Evolutionary conservation across 164 flowering plant species (phyloP), one percentile per base, ranked within the genome.

Genomic region (Amborella trichopoda): DNA sequence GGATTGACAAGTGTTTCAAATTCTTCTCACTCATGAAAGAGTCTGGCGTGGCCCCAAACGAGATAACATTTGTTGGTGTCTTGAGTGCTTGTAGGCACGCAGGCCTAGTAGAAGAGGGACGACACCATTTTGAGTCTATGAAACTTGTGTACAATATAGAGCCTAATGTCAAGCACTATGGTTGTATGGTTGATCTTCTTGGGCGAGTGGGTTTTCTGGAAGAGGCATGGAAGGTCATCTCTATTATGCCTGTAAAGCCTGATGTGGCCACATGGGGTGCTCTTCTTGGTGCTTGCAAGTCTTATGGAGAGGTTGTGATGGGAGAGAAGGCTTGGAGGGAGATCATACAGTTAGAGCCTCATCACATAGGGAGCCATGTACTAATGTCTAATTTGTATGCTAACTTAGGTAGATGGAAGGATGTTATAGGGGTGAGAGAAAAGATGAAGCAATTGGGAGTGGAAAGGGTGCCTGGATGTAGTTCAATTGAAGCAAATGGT

Each of bases 101-200:
- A 54, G 77, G 77, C 19, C 45, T 72, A 28, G 72, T 72, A 2
- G 54, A 59, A 3, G 63, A 72, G 23, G 77, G 74, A 5, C 55
- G 66, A 4, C 32, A 4, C n/a, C 55, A 63, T 44, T 72, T 72
- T 40, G 40, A 62, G 10, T 52, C 74, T 4, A 69, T 72, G 74
- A 32, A 30, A 23, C 40, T 44, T n/a, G 46, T 20, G 27, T 48
- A 63, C 55, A 49, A 61, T 17, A 55, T 72, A 40, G 53, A 51
- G 45, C 77, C 74, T 6, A 67, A 61, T 44, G 54, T 69, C n/a
- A 67, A 67, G 49, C 77, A 72, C 24, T 72, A 72, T 19, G 74
- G 77, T 9, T 72, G 77, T 66, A 69, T 72, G 68, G 77, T 72
- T 27, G 77, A 72, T 52, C 72, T 69, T 50, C 68, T 72, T 37